phyloP scores from a whole-genome alignment of 805 yeast genomes.

The Candida argentea region DNA sequence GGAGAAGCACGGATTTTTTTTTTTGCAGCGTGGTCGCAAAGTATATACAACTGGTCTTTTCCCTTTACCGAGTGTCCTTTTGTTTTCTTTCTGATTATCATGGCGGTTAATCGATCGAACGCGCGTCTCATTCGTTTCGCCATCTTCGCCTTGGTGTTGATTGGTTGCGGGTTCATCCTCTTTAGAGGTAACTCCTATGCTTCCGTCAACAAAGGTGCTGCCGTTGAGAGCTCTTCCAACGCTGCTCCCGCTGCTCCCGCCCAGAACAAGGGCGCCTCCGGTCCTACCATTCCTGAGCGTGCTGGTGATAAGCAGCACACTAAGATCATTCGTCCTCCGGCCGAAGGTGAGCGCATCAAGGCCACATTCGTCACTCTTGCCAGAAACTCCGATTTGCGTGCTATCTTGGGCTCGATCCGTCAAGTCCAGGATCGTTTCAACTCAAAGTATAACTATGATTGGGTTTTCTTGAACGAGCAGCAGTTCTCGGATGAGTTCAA shows the following conservation, averaged over 20 bases:
- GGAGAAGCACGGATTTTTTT: too few relatives aligned
- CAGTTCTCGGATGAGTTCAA: slow-evolving; percentile 78
- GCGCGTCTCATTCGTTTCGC: slow-evolving; percentile 40
- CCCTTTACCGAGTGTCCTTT: too few relatives aligned
- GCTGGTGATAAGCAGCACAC: slow-evolving; percentile 5
- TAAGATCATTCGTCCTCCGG: slow-evolving; percentile 1
- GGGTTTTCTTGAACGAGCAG: slow-evolving; percentile 91
- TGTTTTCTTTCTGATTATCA: slow-evolving; percentile 6
- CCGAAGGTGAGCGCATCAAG: slow-evolving; percentile 34
- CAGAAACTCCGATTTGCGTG: slow-evolving; percentile 61
- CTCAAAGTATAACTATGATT: slow-evolving; percentile 70
- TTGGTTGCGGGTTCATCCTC: slow-evolving; percentile 38
- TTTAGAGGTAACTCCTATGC: slow-evolving; percentile 38
- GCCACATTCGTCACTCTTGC: slow-evolving; percentile 81
- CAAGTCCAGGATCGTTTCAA: slow-evolving; percentile 88
- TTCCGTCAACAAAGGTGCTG: slow-evolving; percentile 7
- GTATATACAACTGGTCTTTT: too few relatives aligned
- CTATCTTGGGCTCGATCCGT: slow-evolving; percentile 54
- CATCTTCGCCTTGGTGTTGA: slow-evolving; percentile 34
- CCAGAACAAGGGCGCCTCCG: slow-evolving; percentile 3
- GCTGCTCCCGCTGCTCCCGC: slow-evolving; percentile 4
- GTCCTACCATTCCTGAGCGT: slow-evolving; percentile 5
- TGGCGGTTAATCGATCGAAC: slow-evolving; percentile 33
- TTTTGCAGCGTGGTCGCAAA: too few relatives aligned
- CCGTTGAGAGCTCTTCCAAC: neutral